phyloP scores from a whole-genome alignment of 2,329 filamentous ascomycete species.

The Bipolaris bicolor region DNA sequence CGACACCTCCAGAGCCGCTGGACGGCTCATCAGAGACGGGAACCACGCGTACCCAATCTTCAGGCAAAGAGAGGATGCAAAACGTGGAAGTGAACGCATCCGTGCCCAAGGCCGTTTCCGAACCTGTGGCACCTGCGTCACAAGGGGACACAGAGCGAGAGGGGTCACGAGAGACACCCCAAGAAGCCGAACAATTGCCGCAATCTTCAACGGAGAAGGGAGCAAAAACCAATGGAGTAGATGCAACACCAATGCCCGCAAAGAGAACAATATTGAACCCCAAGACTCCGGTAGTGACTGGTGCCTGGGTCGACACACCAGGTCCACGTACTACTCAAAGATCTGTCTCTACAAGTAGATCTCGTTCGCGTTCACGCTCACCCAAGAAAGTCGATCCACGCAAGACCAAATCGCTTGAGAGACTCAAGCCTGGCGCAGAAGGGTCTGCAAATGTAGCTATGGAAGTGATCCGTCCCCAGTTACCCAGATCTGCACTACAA shows the following conservation, averaged over 20 bases:
- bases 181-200: slow-evolving; percentile 8
- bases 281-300: slow-evolving; percentile 55
- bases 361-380: slow-evolving; percentile 24
- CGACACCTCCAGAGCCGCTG: slow-evolving; percentile 24
- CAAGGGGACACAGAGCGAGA: slow-evolving; percentile 12
- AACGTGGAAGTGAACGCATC: slow-evolving; percentile 5
- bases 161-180: slow-evolving; percentile 8
- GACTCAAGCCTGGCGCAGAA: slow-evolving; percentile 4
- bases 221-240: slow-evolving; percentile 18
- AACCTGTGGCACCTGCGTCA: slow-evolving; percentile 5
- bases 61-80: background rate
- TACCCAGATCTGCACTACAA: slow-evolving; percentile 47
- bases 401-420: slow-evolving; percentile 19
- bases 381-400: slow-evolving; percentile 25
- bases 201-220: slow-evolving; percentile 4
- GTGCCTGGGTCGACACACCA: slow-evolving; percentile 58
- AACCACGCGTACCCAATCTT: slow-evolving; percentile 10
- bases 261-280: slow-evolving; percentile 31
- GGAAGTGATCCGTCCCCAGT: slow-evolving; percentile 26
- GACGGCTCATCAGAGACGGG: slow-evolving; percentile 25
- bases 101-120: background rate
- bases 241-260: slow-evolving; percentile 39
- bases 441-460: slow-evolving; percentile 2
- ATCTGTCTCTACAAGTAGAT: slow-evolving; percentile 15
- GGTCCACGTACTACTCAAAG: slow-evolving; percentile 34